A percentile compares a stretch with the other conserved stretches of the same genome.
Conservation (phyloP, 2,329 filamentous ascomycete genomes). For the Alternaria tenuissima region DNA sequence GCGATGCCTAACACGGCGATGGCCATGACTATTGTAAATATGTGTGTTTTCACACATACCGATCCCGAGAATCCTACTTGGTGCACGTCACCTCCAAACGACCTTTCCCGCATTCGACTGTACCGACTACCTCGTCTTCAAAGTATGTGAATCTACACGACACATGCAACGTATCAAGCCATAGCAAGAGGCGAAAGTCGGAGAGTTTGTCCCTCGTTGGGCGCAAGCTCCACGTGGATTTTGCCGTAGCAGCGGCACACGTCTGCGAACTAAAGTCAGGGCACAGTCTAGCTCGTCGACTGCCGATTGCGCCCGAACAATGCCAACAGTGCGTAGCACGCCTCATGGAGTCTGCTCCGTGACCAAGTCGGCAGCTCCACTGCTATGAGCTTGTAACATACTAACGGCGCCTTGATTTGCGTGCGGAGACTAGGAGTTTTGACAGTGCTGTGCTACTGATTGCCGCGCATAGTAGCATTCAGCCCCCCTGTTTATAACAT, state of each 20-base stretch:
- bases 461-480: background rate
- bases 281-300: background rate
- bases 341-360: background rate
- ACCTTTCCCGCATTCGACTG: background rate
- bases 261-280: background rate
- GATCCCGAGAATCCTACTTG: background rate
- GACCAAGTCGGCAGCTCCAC: background rate
- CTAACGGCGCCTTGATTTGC: background rate
- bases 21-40: background rate
- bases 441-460: background rate
- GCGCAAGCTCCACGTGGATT: background rate
- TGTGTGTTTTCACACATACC: background rate
- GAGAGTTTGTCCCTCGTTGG: background rate
- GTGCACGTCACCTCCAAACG: background rate
- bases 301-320: conserved; percentile 3
- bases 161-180: background rate
- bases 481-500: background rate
- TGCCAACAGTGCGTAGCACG: background rate
- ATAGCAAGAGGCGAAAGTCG: background rate
- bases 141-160: background rate
- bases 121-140: background rate
- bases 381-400: conserved; percentile 1
- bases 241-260: background rate
- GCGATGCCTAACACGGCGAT: background rate
- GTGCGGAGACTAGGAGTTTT: background rate